Base-by-base conservation (phyloP, 306 rosid species). In the Prunus fruticosa region DNA sequence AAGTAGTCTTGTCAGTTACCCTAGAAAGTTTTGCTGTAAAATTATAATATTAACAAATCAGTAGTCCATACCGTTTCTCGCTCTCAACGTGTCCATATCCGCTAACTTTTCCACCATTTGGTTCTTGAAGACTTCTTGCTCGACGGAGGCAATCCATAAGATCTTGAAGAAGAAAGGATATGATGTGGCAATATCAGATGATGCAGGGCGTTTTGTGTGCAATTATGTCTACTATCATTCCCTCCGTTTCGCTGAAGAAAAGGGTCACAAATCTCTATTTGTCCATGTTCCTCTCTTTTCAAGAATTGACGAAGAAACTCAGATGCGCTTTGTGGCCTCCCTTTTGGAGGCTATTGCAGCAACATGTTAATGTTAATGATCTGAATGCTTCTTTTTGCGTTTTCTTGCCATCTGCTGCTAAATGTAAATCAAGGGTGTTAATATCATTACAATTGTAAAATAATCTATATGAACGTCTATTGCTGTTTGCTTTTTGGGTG, bases 181-280 rank as follows among this genome's bases (percentile, higher is more conserved):
- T 66, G 87, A 87, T 38, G 94, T 73, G 81, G 77, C 47, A n/a
- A 32, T 84, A 74, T 93, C 97, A 57, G 82, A 87, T 23, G 97
- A 93, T 30, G 96, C 97, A 0, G 98, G 98, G 15, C 88, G 96
- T 7, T 93, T 88, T 45, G 97, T 93, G 72, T 93, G 98, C 90
- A 93, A 91, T 67, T 93, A 93, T 68, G 91, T 91, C 43, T 93
- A 91, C 72, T 90, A 93, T 64, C 89, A 90, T 30, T 93, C 98
- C 64, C 98, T 91, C 67, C 87, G 89, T 20, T 90, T 84, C 25
- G 96, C 94, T 2, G 96, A 91, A 76, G 88, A 88, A 84, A 90
- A 88, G 79, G 96, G 97, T 78, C 92, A 84, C 85, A 91, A 87
- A 79, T 88, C 96, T 71, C 78, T 88, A 28, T 94, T 94, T 79